Base-by-base conservation (phyloP, 2,329 filamentous ascomycete genomes). In the Aurifilum marmelostoma region DNA sequence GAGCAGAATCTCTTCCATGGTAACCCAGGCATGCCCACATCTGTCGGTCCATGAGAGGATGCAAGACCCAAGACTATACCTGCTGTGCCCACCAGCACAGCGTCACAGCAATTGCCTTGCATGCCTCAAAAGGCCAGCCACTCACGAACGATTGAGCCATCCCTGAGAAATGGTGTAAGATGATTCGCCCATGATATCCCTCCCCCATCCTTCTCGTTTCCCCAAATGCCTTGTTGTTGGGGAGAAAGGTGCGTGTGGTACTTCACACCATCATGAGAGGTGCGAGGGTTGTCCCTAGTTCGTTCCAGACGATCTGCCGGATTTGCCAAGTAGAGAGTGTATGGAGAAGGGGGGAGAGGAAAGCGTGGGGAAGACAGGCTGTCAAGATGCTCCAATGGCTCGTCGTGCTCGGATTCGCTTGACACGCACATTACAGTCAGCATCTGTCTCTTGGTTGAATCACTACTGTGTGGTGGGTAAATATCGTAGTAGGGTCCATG, bases 101-200 rank as follows among this genome's bases (percentile, higher is more conserved):
- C 24, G 8, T 14, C 18, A 37, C 18, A 21, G 56, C 56, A 24
- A 2, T 47, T 16, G 7, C 8, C 18, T 59, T 18, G 37, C 29
- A 59, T 37, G 18, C 32, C 29, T 18, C 24, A 34, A 34, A 21
- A 14, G n/a, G n/a, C n/a, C 12, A 6, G 52, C 14, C 24, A 12
- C 32, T 24, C 32, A 11, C 18, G 18, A 24, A 37, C 32, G 56
- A 37, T 37, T 37, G 27, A 56, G 52, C 32, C 8, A n/a, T 34
- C 34, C 16, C 56, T 3, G 32, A 9, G 18, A 63, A 66, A 67
- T 47, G 68, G 60, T 69, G 68, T 66, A 67, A 67, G 64, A 67
- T 69, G 68, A 69, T 69, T 69, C 65, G 67, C 58, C 67, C 56
- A 67, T 67, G 65, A 24, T 47, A 32, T 47, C 21, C 8, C 21